Evolutionary conservation across 768 basidiomycete genomes (phyloP), one percentile per base, ranked within the genome.

Genomic region (Hypholoma fasciculare): DNA sequence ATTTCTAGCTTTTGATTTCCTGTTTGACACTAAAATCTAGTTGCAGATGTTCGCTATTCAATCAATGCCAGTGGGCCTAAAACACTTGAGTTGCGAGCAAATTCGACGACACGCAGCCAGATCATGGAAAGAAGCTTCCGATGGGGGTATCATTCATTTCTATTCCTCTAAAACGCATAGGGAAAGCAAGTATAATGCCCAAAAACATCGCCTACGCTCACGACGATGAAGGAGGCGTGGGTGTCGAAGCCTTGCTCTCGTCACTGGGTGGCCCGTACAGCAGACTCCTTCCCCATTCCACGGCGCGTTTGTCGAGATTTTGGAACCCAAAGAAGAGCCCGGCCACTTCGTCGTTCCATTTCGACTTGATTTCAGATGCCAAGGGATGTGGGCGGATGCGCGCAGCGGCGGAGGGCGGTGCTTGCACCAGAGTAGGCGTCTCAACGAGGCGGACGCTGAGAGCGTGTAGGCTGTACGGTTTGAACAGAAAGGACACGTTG

Each of bases 311-410:
- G 56, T 86, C 85, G 76, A 78, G 80, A 36, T 70, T 70, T 23
- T 75, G 69, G 54, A 80, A 72, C 12, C 78, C 76, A 19, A 69
- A 62, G 56, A 81, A 82, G 20, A 82, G 58, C 39, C 65, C 65
- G 5, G 76, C 83, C 17, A 88, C 63, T 59, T 88, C 79, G 13
- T 77, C 69, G 63, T 89, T 89, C 87, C 87, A 89, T 49, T 69
- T 74, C 14, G 77, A 76, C 61, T 87, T 76, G 20, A 88, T 42
- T 40, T 84, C 73, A 2, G 78, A 66, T 4, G 69, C 61, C 61
- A 87, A 81, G 1, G 82, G 81, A 49, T 76, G 75, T 3, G 73
- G 67, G 17, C 75, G 71, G 57, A 86, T 81, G 26, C 85, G 74
- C n/a, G 74, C 67, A 17, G 83, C 82, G 23, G 87, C 87, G 4